Conservation (phyloP, 306 rosid genomes). For the Biancaea sappan region DNA sequence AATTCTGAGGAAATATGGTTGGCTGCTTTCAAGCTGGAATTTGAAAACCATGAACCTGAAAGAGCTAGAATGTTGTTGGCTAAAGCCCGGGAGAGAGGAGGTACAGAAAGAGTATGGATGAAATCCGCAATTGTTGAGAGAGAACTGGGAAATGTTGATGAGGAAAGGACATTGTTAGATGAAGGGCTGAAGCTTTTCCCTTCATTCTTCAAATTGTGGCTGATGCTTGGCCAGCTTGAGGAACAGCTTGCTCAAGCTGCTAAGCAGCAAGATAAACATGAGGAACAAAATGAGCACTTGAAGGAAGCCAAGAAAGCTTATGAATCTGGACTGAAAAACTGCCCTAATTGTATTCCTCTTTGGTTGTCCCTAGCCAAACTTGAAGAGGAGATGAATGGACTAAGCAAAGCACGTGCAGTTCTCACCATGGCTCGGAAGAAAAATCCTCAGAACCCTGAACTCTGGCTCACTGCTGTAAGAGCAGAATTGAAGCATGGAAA, state of each 20-base stretch:
- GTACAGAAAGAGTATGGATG: slow-evolving; percentile 93
- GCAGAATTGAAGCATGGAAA: slow-evolving; percentile 79
- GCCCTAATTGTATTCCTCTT: slow-evolving; percentile 67
- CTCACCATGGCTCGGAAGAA: slow-evolving; percentile 87
- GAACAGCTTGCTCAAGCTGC: slow-evolving; percentile 56
- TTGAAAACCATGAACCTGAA: slow-evolving; percentile 92
- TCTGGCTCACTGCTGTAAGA: slow-evolving; percentile 94
- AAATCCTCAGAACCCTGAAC: slow-evolving; percentile 87
- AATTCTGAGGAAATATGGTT: slow-evolving; percentile 97
- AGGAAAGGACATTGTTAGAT: slow-evolving; percentile 70
- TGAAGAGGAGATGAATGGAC: slow-evolving; percentile 81
- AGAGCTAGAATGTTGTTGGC: slow-evolving; percentile 93
- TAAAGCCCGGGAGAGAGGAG: slow-evolving; percentile 92
- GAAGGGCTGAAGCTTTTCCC: slow-evolving; percentile 84
- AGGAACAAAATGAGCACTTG: slow-evolving; percentile 60
- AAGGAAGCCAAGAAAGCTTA: slow-evolving; percentile 80
- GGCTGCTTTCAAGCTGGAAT: slow-evolving; percentile 91
- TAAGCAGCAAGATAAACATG: slow-evolving; percentile 30
- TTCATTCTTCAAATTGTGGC: slow-evolving; percentile 81
- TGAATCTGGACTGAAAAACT: slow-evolving; percentile 72
- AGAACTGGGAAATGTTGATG: slow-evolving; percentile 76
- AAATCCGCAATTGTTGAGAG: slow-evolving; percentile 94
- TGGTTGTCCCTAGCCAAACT: slow-evolving; percentile 92
- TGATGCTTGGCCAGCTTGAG: slow-evolving; percentile 96
- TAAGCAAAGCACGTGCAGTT: slow-evolving; percentile 91